Base-by-base conservation (phyloP, 352 stramenopile species). In the Aphanomyces cochlioides region DNA sequence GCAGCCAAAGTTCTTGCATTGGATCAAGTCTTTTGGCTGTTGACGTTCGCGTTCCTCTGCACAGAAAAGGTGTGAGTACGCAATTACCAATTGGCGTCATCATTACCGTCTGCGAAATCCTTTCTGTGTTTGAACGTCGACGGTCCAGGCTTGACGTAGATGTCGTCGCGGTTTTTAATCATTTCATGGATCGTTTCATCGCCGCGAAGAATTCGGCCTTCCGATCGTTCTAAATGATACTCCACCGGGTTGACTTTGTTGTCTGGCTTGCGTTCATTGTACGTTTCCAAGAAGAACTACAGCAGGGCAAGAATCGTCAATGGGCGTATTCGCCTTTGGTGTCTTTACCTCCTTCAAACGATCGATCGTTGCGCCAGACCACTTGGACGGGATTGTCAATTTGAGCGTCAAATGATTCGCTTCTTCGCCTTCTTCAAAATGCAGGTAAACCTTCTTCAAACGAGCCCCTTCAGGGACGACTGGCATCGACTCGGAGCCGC, bases 261-360 rank as follows among this genome's bases (percentile, higher is more conserved):
- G 3, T 92, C 79, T 7, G 87, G 79, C 71, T 93, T 91, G 76
- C 95, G 95, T 53, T 84, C 90, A 74, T 96, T 96, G 77, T 96
- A 96, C 69, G 92, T 82, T 75, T 95, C 87, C 48, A 94, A 85
- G 64, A 96, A 96, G 75, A 96, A 95, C 85, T 95, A 41, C 53
- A 66, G 41, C 3, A 8, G 5, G 8, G 21, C 3, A 7, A 65
- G 28, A 40, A 17, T 5, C 17, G 64, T 10, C 19, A 54, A 45
- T 39, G 61, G 2, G n/a, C 19, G 15, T 15, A 56, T 3, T 15
- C 7, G 47, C 28, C 0, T 28, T 28, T 28, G 28, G 28, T 28
- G 28, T 28, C 41, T 68, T n/a, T 57, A 92, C 85, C 74, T 89
- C 75, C 73, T 92, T 92, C 38, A 95, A 79, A 75, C 91, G 90